Base-by-base conservation (phyloP, 2,329 filamentous ascomycete species). In the Triangularia verruculosa region DNA sequence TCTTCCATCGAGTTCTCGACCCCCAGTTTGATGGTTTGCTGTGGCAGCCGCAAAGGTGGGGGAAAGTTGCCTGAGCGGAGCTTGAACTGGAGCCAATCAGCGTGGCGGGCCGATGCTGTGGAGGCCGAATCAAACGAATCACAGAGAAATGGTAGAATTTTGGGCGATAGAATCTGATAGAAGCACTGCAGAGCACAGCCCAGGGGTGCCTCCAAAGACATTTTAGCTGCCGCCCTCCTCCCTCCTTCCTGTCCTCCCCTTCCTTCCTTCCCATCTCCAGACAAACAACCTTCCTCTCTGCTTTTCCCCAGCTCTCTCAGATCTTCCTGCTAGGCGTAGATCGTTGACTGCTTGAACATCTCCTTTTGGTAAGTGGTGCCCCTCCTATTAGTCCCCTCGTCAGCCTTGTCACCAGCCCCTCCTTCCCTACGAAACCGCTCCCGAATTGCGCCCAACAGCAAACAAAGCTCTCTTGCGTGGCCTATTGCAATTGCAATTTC, bases 111-210 rank as follows among this genome's bases (percentile, higher is more conserved):
- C 15, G 63, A 65, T 67, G 61, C 62, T 69, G 70, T 70, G 70
- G 70, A 69, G 63, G 66, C 64, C 57, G 51, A 20, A 52, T 57
- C 67, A 70, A 66, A 57, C 68, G 66, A 70, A 68, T 70, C 66
- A 74, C 59, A 65, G 68, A 69, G 67, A 69, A 61, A 61, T 54
- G 62, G 61, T 64, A 66, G 69, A 71, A 72, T 66, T 65, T 68
- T 70, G 72, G 68, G 59, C 64, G 71, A 73, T 75, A 72, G 74
- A 75, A 75, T 71, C 72, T 68, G 70, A 67, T 75, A 64, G 74
- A 75, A 75, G 68, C 71, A 68, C 68, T 66, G 64, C 58, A 64
- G 70, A 68, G 70, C 72, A 73, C 69, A 70, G 68, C 69, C 68
- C 69, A 69, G 69, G 67, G 66, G 65, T 66, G 54, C 64, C 39